Evolutionary conservation across 768 basidiomycete genomes (phyloP), one percentile per base, ranked within the genome.

Genomic region (Termitomyces eurrhizus): DNA sequence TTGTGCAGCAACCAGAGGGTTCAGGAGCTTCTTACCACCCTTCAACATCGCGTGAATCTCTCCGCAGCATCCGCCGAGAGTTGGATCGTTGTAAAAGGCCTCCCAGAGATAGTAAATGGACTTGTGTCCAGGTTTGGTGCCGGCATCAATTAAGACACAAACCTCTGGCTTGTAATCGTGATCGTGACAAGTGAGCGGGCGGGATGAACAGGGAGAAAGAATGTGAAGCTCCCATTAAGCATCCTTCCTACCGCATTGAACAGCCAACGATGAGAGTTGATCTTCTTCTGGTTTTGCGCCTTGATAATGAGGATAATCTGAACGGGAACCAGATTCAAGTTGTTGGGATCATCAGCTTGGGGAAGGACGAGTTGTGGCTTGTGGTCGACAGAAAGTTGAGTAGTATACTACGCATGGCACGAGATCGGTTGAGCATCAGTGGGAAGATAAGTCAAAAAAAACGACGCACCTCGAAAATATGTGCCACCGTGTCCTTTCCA

Each of bases 21-120:
- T 98, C 59, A 97, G 73, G 36, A 98, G 85, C 74, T 97, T 97
- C 74, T 74, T 87, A 41, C 94, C 93, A n/a, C 93, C 92, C 74
- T 93, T 86, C 68, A 95, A 89, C 95, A 96, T 96, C 59, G 95
- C 95, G 63, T 95, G 91, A 67, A 96, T 95, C 79, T 96, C 93
- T 64, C 79, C 94, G 75, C 93, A 94, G 69, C 91, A 93, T 52
- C 93, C 93, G 37, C 92, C 92, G 4, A 93, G 78, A 70, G 91
- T 75, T 3, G 82, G 67, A 67, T 92, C 82, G 64, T 90, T 92
- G 73, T 92, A 89, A 74, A 93, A 92, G 2, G 91, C 92, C 64
- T 93, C 92, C 93, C 94, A 96, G 24, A 96, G 82, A 71, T 95
- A 93, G 74, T 90, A 98, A 69, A 98, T 93, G 3, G 92, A 92